Evolutionary conservation across 2,329 filamentous ascomycete species (phyloP), one percentile per base, ranked within the genome.

Genomic region (Aspergillus melleus): DNA sequence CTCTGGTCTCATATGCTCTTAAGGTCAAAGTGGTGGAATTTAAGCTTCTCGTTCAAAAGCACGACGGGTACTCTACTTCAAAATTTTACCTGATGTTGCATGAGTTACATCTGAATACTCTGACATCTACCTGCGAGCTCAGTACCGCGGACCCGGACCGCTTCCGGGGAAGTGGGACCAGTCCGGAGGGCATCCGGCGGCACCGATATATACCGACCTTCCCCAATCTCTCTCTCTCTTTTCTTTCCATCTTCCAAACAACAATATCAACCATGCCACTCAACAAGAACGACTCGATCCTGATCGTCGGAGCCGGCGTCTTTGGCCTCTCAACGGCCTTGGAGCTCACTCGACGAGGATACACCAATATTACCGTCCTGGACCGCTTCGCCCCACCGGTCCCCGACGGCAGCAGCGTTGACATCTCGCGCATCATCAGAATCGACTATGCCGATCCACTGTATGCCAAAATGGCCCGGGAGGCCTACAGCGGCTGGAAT

Each of bases 381-480:
- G 84, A 86, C 64, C 78, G 81, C n/a, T 77, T 79, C 54, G 70
- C 79, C 2, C 83, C 84, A 53, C 84, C 83, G 6, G 79, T 81
- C 19, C 78, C 80, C 6, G 83, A 85, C 70, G 81, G 79, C 52
- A 80, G 81, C 49, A 83, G 80, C 60, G 79, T 85, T 58, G 84
- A 87, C 66, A 79, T 80, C 39, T 84, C 81, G n/a, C 82, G 84
- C 52, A 85, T 86, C 61, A 80, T 87, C 58, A 79, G 84, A 44
- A 80, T 86, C 44, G 92, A 96, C 80, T 96, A 96, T 73, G 87
- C 89, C 1, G 87, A 93, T 68, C 79, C 85, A 0, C 83, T 88
- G 20, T 96, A 96, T 76, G 85, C 90, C 4, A 76, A 81, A 19
- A 85, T 96, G 56, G 90, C 88, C 30, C 81, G 84, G 32, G 80